Evolutionary conservation across 129 eudicot species (phyloP).

Genomic region (Rutidosis leptorrhynchoides): DNA sequence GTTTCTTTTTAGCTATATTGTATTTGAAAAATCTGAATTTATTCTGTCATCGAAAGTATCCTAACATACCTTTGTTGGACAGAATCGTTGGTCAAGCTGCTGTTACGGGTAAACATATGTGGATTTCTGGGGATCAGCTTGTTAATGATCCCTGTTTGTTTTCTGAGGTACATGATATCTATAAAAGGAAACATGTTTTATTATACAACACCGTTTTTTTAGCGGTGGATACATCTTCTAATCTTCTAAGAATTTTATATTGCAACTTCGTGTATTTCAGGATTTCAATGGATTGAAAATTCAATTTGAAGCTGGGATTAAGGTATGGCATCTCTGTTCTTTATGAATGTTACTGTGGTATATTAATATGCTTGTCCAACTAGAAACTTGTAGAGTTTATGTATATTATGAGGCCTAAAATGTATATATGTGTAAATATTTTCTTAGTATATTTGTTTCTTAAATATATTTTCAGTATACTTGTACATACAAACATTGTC

Average conservation of each 20-base stretch:
- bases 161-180: constrained; percentile 86
- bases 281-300: constrained; percentile 65
- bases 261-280: constrained; percentile 39
- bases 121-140: constrained; percentile 62
- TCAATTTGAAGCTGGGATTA: constrained; percentile 81
- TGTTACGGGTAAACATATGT: constrained; percentile 69
- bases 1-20: not conserved
- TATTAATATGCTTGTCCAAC: not conserved
- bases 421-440: too few species aligned
- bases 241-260: not conserved
- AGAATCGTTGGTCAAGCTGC: constrained; percentile 88
- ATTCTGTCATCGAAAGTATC: not conserved
- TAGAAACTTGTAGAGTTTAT: constrained; percentile 2
- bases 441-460: too few species aligned
- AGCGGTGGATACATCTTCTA: not conserved
- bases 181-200: not conserved
- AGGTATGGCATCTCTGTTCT: constrained; percentile 41
- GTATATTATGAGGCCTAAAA: not conserved
- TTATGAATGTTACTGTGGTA: not conserved
- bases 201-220: not conserved
- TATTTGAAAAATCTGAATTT: not conserved
- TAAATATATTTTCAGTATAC: too few species aligned
- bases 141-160: constrained; percentile 39
- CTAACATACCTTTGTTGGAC: constrained; percentile 14
- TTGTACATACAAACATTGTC: too few species aligned